Conservation (phyloP, 1,284 basidiomycete genomes). For the Lentinula novae-zelandiae region DNA sequence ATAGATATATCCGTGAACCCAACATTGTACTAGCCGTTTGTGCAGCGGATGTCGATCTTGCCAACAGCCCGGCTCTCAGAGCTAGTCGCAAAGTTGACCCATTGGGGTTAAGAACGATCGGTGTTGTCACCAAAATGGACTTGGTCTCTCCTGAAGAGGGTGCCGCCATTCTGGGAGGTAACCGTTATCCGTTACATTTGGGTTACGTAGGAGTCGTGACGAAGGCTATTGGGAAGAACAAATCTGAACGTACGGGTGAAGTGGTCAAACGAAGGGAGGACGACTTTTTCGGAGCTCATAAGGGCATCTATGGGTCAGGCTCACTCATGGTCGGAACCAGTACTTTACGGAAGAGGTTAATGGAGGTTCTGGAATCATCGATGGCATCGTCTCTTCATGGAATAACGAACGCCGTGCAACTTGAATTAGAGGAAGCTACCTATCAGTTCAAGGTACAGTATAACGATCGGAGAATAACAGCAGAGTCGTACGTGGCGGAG, state of each 20-base stretch:
- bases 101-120: slow-evolving; percentile 91
- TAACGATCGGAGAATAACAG: slow-evolving; percentile 92
- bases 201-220: slow-evolving; percentile 98
- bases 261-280: slow-evolving; percentile 72
- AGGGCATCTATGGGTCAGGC: slow-evolving; percentile 72
- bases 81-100: slow-evolving; percentile 95
- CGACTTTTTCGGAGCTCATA: slow-evolving; percentile 76
- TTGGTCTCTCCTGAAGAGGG: slow-evolving; percentile 86
- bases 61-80: slow-evolving; percentile 93
- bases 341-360: slow-evolving; percentile 83
- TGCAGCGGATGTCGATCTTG: slow-evolving; percentile 96
- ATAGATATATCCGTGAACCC: slow-evolving; percentile 95
- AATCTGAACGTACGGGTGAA: slow-evolving; percentile 40
- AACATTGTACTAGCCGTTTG: slow-evolving; percentile 99
- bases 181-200: slow-evolving; percentile 95
- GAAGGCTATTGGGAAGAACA: slow-evolving; percentile 59
- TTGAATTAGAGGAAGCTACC: slow-evolving; percentile 93
- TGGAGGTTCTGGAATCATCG: slow-evolving; percentile 95
- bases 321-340: slow-evolving; percentile 87
- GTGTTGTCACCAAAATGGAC: slow-evolving; percentile 99
- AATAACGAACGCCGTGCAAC: slow-evolving; percentile 94
- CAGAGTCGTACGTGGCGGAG: slow-evolving; percentile 97
- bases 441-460: slow-evolving; percentile 99
- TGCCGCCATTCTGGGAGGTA: slow-evolving; percentile 79
- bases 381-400: slow-evolving; percentile 96